These are phyloP conservation scores for Trypanosoma cruzi DNA, from an alignment of 208 protist species.

Conservation along the genomic window DNA sequence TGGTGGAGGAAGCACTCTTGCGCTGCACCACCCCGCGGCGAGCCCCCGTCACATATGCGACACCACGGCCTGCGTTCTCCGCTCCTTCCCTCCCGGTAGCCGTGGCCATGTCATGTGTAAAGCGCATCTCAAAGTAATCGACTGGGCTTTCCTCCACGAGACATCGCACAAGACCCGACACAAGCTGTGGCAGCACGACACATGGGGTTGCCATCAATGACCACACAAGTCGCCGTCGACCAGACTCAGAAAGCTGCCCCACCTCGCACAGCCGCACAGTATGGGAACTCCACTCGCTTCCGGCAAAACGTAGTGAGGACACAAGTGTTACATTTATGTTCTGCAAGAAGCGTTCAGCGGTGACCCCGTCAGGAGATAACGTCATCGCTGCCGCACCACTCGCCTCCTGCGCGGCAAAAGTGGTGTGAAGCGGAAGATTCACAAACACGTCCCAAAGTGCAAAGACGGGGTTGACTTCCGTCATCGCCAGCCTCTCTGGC, in stretches of 20 bases:
- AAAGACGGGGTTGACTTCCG: constrained; percentile 53
- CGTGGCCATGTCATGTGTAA: constrained; percentile 10
- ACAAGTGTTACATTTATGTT: constrained; percentile 35
- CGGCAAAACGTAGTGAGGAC: constrained; percentile 46
- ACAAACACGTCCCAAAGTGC: constrained; percentile 53
- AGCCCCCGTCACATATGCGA: constrained; percentile 33
- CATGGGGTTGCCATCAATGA: constrained; percentile 13
- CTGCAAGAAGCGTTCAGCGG: constrained; percentile 3
- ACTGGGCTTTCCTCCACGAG: constrained; percentile 39
- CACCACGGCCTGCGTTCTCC: constrained; percentile 20
- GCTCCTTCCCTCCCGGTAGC: not conserved
- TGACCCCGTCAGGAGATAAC: not conserved
- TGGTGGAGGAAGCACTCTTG: constrained; percentile 27
- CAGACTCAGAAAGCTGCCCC: constrained; percentile 9
- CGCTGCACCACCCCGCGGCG: constrained; percentile 25
- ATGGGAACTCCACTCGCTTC: constrained; percentile 28
- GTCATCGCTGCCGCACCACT: not conserved
- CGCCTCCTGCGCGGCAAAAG: not conserved
- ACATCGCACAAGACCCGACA: constrained; percentile 33
- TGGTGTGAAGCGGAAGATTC: constrained; percentile 41
- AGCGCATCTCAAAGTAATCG: constrained; percentile 33
- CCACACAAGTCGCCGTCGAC: constrained; percentile 12
- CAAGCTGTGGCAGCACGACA: constrained; percentile 46
- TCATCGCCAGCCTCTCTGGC: constrained; percentile 24
- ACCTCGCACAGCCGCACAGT: constrained; percentile 34